Conservation (phyloP, 768 basidiomycete species). For the Trametes maxima region DNA sequence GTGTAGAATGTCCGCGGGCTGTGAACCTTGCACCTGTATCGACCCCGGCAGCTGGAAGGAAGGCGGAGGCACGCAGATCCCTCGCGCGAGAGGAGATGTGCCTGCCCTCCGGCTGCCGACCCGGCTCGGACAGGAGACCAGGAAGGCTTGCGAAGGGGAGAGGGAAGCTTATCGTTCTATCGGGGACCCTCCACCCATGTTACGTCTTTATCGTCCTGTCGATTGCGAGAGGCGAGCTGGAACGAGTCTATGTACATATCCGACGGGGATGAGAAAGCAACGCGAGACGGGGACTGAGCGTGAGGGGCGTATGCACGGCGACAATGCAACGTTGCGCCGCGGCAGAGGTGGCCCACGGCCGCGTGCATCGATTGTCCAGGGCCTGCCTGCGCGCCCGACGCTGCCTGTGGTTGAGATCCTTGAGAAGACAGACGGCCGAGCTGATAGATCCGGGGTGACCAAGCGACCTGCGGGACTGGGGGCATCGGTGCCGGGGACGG, state of each 20-base stretch:
- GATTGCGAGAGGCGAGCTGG: neutral
- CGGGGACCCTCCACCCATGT: neutral
- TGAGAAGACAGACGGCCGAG: too few relatives aligned
- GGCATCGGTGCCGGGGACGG: constrained; percentile 6
- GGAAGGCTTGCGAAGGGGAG: too few relatives aligned
- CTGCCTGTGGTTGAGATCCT: too few relatives aligned
- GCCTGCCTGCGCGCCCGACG: neutral
- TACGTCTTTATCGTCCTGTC: neutral
- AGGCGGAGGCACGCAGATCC: too few relatives aligned
- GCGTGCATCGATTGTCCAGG: constrained; percentile 6
- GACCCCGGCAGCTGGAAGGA: too few relatives aligned
- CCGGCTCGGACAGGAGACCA: too few relatives aligned
- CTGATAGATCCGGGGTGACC: too few relatives aligned
- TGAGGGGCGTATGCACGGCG: constrained; percentile 7
- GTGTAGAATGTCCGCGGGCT: too few relatives aligned
- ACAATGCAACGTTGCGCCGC: constrained; percentile 16
- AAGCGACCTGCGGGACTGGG: neutral
- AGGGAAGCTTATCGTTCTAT: constrained; percentile 1
- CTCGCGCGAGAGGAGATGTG: too few relatives aligned
- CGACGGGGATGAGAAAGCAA: neutral
- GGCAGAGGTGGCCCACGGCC: too few relatives aligned
- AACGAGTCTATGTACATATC: neutral
- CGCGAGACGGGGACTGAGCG: constrained; percentile 3
- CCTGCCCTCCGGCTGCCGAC: too few relatives aligned
- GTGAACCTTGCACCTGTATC: too few relatives aligned